Percentiles rank a stretch among this genome's conserved stretches.
These are phyloP conservation scores for Kandelia obovata DNA, from an alignment of 345 rosid species.

Conservation along the genomic window DNA sequence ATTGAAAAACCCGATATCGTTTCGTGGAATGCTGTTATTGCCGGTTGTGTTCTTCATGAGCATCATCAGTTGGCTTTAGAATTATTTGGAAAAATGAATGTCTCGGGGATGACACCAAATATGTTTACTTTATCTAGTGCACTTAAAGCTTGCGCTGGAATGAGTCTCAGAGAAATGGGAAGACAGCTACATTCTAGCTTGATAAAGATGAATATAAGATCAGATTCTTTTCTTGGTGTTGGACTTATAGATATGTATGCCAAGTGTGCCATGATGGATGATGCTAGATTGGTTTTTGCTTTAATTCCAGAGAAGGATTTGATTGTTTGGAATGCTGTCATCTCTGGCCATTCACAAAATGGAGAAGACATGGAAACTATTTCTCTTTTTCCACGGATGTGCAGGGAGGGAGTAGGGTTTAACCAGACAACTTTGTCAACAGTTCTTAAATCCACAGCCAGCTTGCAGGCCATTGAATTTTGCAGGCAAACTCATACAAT, in stretches of 20 bases:
- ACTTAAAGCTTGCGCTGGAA: slow-evolving; percentile 52
- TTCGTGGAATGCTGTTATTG: slow-evolving; percentile 65
- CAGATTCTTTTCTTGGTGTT: slow-evolving; percentile 46
- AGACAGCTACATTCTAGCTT: slow-evolving; percentile 47
- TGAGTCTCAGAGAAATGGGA: slow-evolving; percentile 37
- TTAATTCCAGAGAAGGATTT: slow-evolving; percentile 44
- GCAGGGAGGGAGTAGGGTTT: slow-evolving; percentile 36
- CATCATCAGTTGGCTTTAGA: slow-evolving; percentile 34
- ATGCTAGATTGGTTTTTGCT: slow-evolving; percentile 39
- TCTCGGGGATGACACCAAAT: slow-evolving; percentile 40
- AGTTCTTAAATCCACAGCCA: slow-evolving; percentile 48
- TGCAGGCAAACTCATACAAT: slow-evolving; percentile 51
- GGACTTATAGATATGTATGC: slow-evolving; percentile 62
- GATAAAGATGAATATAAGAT: slow-evolving; percentile 39
- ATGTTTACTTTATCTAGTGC: slow-evolving; percentile 52
- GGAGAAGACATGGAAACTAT: slow-evolving; percentile 45
- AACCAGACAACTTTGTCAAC: slow-evolving; percentile 57
- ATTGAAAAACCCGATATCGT: slow-evolving; percentile 52
- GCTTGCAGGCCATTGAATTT: slow-evolving; percentile 30
- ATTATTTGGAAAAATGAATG: slow-evolving; percentile 39
- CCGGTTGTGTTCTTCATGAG: slow-evolving; percentile 53
- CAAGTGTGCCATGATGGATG: slow-evolving; percentile 37
- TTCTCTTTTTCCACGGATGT: slow-evolving; percentile 43
- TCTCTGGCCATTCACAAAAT: slow-evolving; percentile 52
- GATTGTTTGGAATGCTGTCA: slow-evolving; percentile 55